Conservation (phyloP, 495 filamentous ascomycete species). For the Clavariopsis aquatica region DNA sequence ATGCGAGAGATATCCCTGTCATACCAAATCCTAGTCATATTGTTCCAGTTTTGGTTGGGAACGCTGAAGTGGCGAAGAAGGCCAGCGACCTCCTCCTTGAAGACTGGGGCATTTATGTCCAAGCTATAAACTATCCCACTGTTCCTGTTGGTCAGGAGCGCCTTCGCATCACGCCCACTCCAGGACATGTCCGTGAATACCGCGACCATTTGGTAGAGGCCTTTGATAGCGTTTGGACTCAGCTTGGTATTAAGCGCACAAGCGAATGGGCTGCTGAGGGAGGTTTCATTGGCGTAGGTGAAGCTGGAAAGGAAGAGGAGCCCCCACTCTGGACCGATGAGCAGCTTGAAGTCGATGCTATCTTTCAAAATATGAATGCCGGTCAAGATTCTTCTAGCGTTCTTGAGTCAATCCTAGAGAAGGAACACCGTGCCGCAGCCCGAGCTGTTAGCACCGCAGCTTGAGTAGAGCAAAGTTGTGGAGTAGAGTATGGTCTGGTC, state of each 20-base stretch:
- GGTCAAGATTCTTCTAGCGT: constrained; percentile 44
- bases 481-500: constrained; percentile 12
- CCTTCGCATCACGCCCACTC: constrained; percentile 91
- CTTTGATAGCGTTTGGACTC: constrained; percentile 80
- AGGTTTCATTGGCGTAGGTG: constrained; percentile 90
- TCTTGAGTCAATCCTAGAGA: constrained; percentile 47
- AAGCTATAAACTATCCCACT: constrained; percentile 98
- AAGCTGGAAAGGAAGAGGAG: constrained; percentile 57
- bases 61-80: constrained; percentile 87
- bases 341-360: constrained; percentile 71
- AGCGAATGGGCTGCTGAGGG: constrained; percentile 88
- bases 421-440: constrained; percentile 48
- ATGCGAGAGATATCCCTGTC: constrained; percentile 83
- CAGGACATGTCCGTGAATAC: constrained; percentile 79
- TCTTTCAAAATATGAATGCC: constrained; percentile 55
- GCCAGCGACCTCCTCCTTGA: constrained; percentile 86
- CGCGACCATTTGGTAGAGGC: constrained; percentile 84
- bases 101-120: constrained; percentile 91
- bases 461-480: constrained; percentile 34
- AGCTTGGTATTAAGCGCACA: constrained; percentile 86
- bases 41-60: constrained; percentile 88
- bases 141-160: constrained; percentile 95
- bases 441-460: constrained; percentile 48
- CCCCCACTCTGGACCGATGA: constrained; percentile 81
- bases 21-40: constrained; percentile 98